These are phyloP conservation scores for Diaporthe humulicola DNA, from an alignment of 2,329 filamentous ascomycete genomes.

Conservation along the genomic window DNA sequence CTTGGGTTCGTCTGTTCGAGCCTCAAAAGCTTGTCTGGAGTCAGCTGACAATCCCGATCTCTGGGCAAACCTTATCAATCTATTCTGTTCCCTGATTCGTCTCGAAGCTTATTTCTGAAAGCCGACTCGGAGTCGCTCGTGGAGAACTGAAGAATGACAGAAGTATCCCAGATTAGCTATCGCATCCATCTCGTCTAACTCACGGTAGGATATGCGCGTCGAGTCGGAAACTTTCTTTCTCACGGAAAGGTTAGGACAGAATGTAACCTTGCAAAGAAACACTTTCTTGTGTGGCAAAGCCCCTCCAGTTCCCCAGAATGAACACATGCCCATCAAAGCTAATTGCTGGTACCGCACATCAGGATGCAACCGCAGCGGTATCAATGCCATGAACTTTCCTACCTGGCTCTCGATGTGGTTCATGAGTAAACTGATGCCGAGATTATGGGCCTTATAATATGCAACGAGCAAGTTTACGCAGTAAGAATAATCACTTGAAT, in stretches of 20 bases:
- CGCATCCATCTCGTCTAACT: not conserved
- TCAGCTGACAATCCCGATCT: not conserved
- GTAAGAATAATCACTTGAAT: not conserved
- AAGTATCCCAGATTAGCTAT: not conserved
- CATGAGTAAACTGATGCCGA: not conserved
- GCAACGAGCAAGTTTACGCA: not conserved
- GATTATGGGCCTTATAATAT: not conserved
- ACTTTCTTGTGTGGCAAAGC: not conserved
- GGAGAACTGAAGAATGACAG: not conserved
- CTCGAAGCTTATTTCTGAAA: not conserved
- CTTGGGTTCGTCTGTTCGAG: slow-evolving; percentile 13
- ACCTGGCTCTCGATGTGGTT: not conserved
- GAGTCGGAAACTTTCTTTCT: not conserved
- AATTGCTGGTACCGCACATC: not conserved
- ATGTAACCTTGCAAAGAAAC: not conserved
- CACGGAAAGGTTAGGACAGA: not conserved
- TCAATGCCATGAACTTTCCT: too few relatives aligned
- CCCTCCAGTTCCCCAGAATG: not conserved
- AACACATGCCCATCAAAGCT: not conserved
- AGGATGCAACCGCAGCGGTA: too few relatives aligned
- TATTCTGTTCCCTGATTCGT: not conserved
- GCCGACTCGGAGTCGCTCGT: not conserved
- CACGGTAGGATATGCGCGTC: not conserved
- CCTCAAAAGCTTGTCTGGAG: slow-evolving; percentile 23
- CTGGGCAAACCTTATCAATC: slow-evolving; percentile 9